phyloP scores from a whole-genome alignment of 2,329 filamentous ascomycete species.

The Xylaria arbuscula region DNA sequence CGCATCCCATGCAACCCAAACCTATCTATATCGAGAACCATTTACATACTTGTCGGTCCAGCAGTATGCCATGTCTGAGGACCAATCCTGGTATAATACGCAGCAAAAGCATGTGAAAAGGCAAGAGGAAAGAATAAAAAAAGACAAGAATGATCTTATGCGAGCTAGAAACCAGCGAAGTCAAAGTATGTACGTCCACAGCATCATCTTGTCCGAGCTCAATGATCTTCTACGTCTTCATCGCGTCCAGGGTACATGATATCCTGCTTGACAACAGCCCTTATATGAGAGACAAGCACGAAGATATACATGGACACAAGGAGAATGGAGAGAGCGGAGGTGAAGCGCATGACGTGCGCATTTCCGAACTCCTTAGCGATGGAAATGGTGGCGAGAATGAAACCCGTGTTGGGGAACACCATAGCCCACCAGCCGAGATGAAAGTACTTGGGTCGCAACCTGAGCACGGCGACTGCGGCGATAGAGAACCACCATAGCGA shows the following conservation, averaged over 20 bases:
- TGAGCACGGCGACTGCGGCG: slow-evolving; percentile 59
- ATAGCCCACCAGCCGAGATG: slow-evolving; percentile 73
- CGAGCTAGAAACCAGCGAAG: background rate
- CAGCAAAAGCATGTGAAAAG: background rate
- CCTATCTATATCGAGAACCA: background rate
- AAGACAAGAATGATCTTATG: background rate
- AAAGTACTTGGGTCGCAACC: slow-evolving; percentile 61
- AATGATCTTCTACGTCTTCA: slow-evolving; percentile 64
- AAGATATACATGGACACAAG: slow-evolving; percentile 57
- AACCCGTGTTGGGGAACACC: slow-evolving; percentile 71
- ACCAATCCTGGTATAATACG: background rate
- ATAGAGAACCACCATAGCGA: slow-evolving; percentile 69
- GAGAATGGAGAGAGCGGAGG: slow-evolving; percentile 62
- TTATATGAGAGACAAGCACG: slow-evolving; percentile 58
- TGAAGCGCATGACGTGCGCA: slow-evolving; percentile 59
- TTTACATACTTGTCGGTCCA: background rate
- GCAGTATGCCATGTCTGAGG: background rate
- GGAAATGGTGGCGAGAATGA: slow-evolving; percentile 66
- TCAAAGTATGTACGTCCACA: background rate
- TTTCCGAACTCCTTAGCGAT: slow-evolving; percentile 62
- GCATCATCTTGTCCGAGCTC: background rate
- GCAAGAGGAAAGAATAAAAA: background rate
- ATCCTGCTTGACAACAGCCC: slow-evolving; percentile 62
- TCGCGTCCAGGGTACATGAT: slow-evolving; percentile 67
- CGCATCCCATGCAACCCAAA: background rate